Evolutionary conservation across 352 stramenopile species (phyloP).

Genomic region (Globisporangium spiculum): DNA sequence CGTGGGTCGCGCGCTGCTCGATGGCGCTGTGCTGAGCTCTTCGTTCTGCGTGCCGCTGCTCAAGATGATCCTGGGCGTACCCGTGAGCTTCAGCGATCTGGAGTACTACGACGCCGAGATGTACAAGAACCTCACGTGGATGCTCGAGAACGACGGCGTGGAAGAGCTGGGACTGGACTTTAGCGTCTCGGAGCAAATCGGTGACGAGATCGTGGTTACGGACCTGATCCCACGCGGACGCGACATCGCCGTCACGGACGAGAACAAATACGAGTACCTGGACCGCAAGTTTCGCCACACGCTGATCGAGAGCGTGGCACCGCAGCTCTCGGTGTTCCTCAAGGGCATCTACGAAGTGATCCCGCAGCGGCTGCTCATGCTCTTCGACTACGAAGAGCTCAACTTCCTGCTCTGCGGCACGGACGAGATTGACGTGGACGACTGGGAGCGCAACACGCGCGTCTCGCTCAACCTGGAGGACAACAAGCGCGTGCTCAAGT

Average conservation of each 20-base stretch:
- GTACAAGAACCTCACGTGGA: conserved; percentile 62
- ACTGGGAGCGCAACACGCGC: conserved; percentile 77
- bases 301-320: conserved; percentile 89
- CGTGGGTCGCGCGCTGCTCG: conserved; percentile 63
- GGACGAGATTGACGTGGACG: conserved; percentile 91
- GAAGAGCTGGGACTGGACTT: conserved; percentile 63
- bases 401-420: conserved; percentile 95
- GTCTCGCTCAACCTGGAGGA: conserved; percentile 29
- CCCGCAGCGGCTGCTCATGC: conserved; percentile 88
- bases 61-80: conserved; percentile 96
- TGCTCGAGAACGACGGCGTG: conserved; percentile 54
- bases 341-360: conserved; percentile 98
- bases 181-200: conserved; percentile 34
- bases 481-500: conserved; percentile 26
- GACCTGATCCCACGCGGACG: conserved; percentile 61
- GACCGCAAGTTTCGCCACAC: conserved; percentile 92
- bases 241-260: conserved; percentile 89
- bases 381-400: conserved; percentile 97
- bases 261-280: conserved; percentile 94
- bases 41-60: conserved; percentile 96
- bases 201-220: conserved; percentile 24
- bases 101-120: conserved; percentile 75
- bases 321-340: conserved; percentile 89
- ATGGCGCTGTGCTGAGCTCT: conserved; percentile 92
- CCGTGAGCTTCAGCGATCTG: conserved; percentile 93